Percentiles rank a stretch among this genome's conserved stretches.
Evolutionary conservation across 108 stramenopile species (phyloP).

Genomic region (Aurantiochytrium sp.): DNA sequence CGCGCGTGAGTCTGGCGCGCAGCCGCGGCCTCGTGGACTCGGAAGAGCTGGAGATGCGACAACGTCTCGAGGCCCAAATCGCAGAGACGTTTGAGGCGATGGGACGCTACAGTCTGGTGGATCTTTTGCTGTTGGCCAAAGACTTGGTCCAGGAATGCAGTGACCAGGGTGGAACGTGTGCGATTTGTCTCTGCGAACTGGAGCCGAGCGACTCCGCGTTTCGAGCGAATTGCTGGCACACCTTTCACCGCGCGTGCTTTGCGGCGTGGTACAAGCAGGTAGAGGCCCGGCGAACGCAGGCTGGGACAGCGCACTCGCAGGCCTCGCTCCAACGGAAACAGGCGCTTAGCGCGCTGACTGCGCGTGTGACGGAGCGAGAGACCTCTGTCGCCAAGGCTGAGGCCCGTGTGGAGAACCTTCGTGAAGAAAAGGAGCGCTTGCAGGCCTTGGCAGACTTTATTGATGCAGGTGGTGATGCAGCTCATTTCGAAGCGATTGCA

Average conservation of each 20-base stretch:
- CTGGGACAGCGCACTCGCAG: not conserved
- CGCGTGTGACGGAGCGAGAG: not conserved
- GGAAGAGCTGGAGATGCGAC: not conserved
- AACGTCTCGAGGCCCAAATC: not conserved
- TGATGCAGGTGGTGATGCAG: not conserved
- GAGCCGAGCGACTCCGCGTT: not conserved
- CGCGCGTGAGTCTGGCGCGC: not conserved
- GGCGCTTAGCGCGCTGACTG: not conserved
- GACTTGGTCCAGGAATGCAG: not conserved
- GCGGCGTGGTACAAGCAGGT: not conserved
- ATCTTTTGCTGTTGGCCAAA: not conserved
- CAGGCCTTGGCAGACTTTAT: not conserved
- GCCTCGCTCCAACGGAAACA: not conserved
- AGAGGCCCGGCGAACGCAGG: not conserved
- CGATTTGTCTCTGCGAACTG: not conserved
- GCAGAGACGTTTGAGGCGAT: not conserved
- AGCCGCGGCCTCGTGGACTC: not conserved
- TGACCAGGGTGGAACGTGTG: not conserved
- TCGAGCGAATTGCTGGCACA: not conserved
- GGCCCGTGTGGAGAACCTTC: not conserved
- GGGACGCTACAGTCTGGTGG: not conserved
- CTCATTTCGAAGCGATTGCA: not conserved
- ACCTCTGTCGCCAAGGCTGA: not conserved
- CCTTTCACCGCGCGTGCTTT: not conserved
- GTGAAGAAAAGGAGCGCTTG: not conserved